Evolutionary conservation across 108 stramenopile genomes (phyloP).

Genomic region (Schizochytrium sp.): DNA sequence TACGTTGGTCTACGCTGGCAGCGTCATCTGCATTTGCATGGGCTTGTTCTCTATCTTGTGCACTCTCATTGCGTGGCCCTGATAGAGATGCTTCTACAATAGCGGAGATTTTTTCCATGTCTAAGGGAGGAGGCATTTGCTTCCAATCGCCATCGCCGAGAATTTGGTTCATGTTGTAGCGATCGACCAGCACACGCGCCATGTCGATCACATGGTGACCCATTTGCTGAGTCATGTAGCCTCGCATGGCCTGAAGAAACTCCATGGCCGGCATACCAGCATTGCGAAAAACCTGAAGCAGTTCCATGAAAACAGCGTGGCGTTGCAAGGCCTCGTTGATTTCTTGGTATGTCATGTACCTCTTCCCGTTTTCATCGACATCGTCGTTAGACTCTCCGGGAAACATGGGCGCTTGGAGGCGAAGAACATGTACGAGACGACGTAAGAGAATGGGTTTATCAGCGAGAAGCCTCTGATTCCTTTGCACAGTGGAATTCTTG

Average conservation of each 20-base stretch:
- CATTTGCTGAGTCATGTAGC: not conserved
- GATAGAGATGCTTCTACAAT: not conserved
- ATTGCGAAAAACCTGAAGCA: not conserved
- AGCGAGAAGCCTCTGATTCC: slow-evolving; percentile 43
- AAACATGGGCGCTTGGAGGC: not conserved
- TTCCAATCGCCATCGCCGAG: not conserved
- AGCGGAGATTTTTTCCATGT: not conserved
- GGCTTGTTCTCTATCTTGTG: not conserved
- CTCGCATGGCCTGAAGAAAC: not conserved
- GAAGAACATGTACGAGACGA: slow-evolving; percentile 50
- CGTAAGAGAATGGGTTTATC: not conserved
- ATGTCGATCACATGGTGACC: not conserved
- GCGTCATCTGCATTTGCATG: not conserved
- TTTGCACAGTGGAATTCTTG: not conserved
- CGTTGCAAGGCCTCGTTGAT: not conserved
- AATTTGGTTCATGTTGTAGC: not conserved
- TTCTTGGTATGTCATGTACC: not conserved
- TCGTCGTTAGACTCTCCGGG: not conserved
- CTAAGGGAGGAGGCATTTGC: not conserved
- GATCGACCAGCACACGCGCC: not conserved
- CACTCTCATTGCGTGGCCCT: not conserved
- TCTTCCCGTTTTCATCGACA: not conserved
- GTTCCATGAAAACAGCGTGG: not conserved
- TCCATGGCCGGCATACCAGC: not conserved
- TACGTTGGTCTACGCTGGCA: not conserved